phyloP scores from a whole-genome alignment of 164 flowering plant species.

The Litsea cubeba region DNA sequence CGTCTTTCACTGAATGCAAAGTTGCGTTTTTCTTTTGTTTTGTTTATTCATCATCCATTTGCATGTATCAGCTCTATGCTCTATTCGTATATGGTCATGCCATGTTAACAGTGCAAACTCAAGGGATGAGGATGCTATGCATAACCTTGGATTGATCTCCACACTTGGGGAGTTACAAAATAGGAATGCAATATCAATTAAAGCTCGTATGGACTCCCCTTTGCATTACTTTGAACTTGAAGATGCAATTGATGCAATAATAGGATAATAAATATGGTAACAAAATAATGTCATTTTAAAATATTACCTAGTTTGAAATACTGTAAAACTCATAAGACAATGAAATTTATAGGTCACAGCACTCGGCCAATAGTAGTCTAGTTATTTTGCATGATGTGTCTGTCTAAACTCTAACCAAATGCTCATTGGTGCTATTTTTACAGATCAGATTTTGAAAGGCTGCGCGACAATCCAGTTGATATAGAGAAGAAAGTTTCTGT shows the following conservation, averaged over 20 bases:
- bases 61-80: too few species aligned
- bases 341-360: background rate
- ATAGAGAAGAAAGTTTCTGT: constrained; percentile 68
- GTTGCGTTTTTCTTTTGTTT: too few species aligned
- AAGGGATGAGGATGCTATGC: background rate
- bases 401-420: background rate
- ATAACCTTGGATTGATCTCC: background rate
- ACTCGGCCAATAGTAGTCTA: background rate
- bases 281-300: too few species aligned
- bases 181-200: background rate
- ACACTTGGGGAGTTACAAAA: too few species aligned
- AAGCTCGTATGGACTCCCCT: background rate
- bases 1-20: too few species aligned
- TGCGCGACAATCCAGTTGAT: constrained; percentile 37
- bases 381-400: background rate
- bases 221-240: background rate
- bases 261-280: background rate
- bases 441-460: constrained; percentile 66
- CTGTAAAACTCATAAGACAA: too few species aligned
- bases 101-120: background rate
- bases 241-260: background rate
- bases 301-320: too few species aligned
- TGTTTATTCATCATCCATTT: too few species aligned
- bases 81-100: background rate
- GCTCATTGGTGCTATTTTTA: constrained; percentile 11